Evolutionary conservation across 805 yeast genomes (phyloP), one percentile per base, ranked within the genome.

Genomic region (Wickerhamomyces mucosus): DNA sequence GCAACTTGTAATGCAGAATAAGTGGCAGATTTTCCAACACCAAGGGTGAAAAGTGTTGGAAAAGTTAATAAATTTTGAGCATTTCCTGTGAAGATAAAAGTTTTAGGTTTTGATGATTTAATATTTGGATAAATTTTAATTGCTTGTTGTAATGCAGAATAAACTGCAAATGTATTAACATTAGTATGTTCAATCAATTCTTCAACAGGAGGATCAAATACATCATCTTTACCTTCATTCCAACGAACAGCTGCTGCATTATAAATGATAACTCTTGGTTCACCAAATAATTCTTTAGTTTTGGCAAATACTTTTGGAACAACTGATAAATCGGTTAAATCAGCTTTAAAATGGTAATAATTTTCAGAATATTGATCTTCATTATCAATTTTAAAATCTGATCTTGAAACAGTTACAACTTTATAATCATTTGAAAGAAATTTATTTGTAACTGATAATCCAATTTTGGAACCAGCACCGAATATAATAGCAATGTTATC

Each of bases 401-500:
- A 17, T 27, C 35, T 32, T 9, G 31, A 27, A 14, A 32, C 35
- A 14, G 35, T 32, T 9, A 32, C 31, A 8, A 32, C 35, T 17
- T 32, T 32, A 18, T 32, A 32, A 6, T 11, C 12, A 15, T 27
- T 32, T 11, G 12, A n/a, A 9, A 32, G 15, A 13, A 27, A 23
- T 15, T 32, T 32, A 12, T 21, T 27, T 5, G 34, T 19, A 5
- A 27, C 22, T 7, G 7, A 14, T 7, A 17, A 11, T 19, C 31
- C 35, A 11, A 32, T 14, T 9, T 27, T 23, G 21, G 31, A 15
- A 19, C 35, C 35, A 22, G 31, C 35, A 23, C 35, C 35, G n/a
- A n/a, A n/a, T n/a, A n/a, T n/a, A n/a, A n/a, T n/a, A n/a, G n/a
- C n/a, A n/a, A n/a, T n/a, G n/a, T n/a, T n/a, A n/a, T n/a, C n/a